Base-by-base conservation (phyloP, 257 asterid genomes). In the Salvia rosmarinus region DNA sequence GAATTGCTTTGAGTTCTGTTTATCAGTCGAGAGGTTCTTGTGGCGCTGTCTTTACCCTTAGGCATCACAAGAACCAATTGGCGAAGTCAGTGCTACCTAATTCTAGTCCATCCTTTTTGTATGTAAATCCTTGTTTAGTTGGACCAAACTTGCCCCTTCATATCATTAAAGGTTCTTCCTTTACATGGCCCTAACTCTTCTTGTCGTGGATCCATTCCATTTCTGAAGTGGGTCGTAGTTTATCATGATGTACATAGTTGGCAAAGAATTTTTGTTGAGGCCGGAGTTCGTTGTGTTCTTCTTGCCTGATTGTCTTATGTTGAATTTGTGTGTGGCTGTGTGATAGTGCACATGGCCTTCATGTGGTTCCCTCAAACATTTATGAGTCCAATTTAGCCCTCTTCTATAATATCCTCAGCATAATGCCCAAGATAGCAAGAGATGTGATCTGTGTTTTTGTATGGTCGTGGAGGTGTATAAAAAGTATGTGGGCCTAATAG, bases 231-330 rank as follows among this genome's bases (percentile, higher is more conserved):
- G 68, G 39, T 30, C 20, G 28, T 47, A 17, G 42, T 42, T 12
- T 21, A 43, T 42, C 40, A 5, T 14, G 56, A 7, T 43, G 23
- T 44, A 1, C 39, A 21, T 11, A 23, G 3, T 37, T 10, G 51
- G 17, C 51, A 62, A 62, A 58, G 65, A 58, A 32, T 58, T 43
- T 39, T 40, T 56, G 49, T 39, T 47, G 67, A 42, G 64, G 44
- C 37, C 19, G 46, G 49, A 39, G 58, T 34, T 30, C 19, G 37
- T 58, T n/a, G 60, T 46, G 14, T 49, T 59, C 59, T 59, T 32
- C 17, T 32, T 16, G 47, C 10, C 40, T 14, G 1, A 4, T 25
- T 5, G 40, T 23, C 42, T 16, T 6, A 17, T 55, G 32, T 28
- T 47, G 0, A 43, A 43, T 70, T 70, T 57, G 30, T 40, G 42